These are phyloP conservation scores for Sanguinoderma infundibulare DNA, from an alignment of 1,284 basidiomycete species.

Conservation along the genomic window DNA sequence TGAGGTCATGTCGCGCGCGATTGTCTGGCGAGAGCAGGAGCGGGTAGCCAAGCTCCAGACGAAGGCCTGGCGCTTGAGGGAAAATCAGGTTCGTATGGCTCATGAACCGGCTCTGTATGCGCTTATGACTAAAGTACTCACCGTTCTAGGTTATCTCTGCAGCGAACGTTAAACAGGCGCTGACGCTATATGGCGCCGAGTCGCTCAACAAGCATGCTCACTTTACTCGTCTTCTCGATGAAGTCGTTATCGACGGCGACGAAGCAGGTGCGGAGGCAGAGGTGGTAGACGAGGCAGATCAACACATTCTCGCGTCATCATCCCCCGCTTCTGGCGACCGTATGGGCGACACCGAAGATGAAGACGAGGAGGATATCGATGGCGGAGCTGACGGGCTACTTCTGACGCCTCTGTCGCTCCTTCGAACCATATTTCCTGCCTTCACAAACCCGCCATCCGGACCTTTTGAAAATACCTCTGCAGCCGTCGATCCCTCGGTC, in stretches of 20 bases:
- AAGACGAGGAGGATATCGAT: neutral
- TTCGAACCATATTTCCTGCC: conserved; percentile 33
- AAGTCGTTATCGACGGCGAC: conserved; percentile 20
- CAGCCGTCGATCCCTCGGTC: conserved; percentile 8
- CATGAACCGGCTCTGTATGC: neutral
- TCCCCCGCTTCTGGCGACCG: neutral
- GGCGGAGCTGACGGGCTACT: conserved; percentile 1
- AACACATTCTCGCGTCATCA: conserved; percentile 1
- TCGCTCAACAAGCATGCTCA: conserved; percentile 37
- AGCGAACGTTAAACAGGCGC: conserved; percentile 48
- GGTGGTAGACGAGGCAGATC: neutral
- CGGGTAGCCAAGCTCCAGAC: conserved; percentile 54
- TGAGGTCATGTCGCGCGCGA: conserved; percentile 51
- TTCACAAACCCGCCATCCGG: conserved; percentile 28
- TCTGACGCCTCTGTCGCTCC: conserved; percentile 12
- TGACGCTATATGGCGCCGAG: conserved; percentile 44
- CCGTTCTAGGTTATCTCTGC: conserved; percentile 38
- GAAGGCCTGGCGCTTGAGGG: conserved; percentile 56
- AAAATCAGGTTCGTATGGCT: conserved; percentile 29
- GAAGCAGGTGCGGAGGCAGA: conserved; percentile 24
- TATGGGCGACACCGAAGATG: neutral
- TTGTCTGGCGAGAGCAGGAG: conserved; percentile 62
- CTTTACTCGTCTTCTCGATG: conserved; percentile 37
- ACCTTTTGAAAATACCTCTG: conserved; percentile 1
- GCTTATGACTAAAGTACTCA: neutral